phyloP scores from a whole-genome alignment of 164 flowering plant genomes.

The Magnolia sinica region DNA sequence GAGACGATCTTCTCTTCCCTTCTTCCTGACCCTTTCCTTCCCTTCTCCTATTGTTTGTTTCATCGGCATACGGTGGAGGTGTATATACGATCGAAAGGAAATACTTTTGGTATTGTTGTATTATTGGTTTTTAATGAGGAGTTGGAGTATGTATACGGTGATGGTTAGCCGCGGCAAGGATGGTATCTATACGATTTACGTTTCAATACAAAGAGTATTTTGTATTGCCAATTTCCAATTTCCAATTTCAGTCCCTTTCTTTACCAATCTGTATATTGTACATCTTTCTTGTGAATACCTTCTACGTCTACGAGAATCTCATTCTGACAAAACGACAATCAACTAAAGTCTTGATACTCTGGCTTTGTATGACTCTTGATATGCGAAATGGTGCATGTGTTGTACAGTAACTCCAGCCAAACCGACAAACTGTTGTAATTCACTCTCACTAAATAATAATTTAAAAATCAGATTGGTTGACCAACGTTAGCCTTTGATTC shows the following conservation, averaged over 20 bases:
- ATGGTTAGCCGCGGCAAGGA: not conserved
- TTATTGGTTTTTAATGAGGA: too few species aligned
- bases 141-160: not conserved
- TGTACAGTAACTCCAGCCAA: too few species aligned
- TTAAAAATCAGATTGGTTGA: too few species aligned
- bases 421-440: too few species aligned
- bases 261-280: not conserved
- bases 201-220: conserved; percentile 8
- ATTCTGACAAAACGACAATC: too few species aligned
- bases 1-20: conserved; percentile 16
- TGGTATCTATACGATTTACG: not conserved
- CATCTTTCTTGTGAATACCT: too few species aligned
- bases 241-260: not conserved
- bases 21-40: not conserved
- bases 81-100: not conserved
- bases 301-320: too few species aligned
- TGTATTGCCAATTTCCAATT: not conserved
- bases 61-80: not conserved
- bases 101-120: not conserved
- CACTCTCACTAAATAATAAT: too few species aligned
- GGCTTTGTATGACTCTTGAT: too few species aligned
- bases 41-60: not conserved
- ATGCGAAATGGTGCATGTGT: too few species aligned
- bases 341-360: too few species aligned
- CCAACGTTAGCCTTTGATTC: too few species aligned